A percentile compares a stretch with the other conserved stretches of the same genome.
These are phyloP conservation scores for Fusarium bactridioides DNA, from an alignment of 2,329 filamentous ascomycete genomes.

Conservation along the genomic window DNA sequence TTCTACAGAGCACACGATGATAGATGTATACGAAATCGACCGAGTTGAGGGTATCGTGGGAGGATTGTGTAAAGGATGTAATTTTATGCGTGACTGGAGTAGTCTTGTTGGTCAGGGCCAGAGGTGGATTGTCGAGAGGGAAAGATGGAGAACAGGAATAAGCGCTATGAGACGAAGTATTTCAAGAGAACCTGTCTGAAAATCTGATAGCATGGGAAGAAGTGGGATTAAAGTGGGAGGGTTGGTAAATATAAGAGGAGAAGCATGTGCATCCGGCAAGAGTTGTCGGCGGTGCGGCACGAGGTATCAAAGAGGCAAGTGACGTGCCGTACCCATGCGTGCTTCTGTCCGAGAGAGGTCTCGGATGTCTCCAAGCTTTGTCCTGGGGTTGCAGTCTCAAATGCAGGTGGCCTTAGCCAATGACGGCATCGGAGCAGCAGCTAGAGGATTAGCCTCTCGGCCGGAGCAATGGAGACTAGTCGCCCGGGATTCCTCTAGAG, in stretches of 20 bases:
- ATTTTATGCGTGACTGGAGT: constrained; percentile 29
- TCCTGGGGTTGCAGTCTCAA: background rate
- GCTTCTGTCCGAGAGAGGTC: constrained; percentile 9
- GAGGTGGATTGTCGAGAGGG: constrained; percentile 15
- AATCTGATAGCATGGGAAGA: background rate
- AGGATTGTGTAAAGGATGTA: background rate
- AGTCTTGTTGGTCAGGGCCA: constrained; percentile 12
- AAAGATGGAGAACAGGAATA: constrained; percentile 4
- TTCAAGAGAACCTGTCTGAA: background rate
- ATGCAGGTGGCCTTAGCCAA: constrained; percentile 2
- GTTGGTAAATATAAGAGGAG: background rate
- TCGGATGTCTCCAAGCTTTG: constrained; percentile 3
- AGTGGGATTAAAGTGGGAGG: background rate
- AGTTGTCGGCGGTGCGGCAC: constrained; percentile 36
- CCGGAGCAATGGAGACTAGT: constrained; percentile 40
- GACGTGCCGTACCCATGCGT: constrained; percentile 28
- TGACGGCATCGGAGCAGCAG: constrained; percentile 4
- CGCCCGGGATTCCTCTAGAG: constrained; percentile 4
- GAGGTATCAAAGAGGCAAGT: constrained; percentile 32
- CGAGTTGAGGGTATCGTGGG: background rate
- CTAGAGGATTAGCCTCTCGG: constrained; percentile 9
- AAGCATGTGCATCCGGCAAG: constrained; percentile 8
- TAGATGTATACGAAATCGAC: background rate
- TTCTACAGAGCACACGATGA: constrained; percentile 1
- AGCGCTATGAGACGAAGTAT: background rate